phyloP scores from a whole-genome alignment of 805 yeast species.

The Metschnikowia peoriensis region DNA sequence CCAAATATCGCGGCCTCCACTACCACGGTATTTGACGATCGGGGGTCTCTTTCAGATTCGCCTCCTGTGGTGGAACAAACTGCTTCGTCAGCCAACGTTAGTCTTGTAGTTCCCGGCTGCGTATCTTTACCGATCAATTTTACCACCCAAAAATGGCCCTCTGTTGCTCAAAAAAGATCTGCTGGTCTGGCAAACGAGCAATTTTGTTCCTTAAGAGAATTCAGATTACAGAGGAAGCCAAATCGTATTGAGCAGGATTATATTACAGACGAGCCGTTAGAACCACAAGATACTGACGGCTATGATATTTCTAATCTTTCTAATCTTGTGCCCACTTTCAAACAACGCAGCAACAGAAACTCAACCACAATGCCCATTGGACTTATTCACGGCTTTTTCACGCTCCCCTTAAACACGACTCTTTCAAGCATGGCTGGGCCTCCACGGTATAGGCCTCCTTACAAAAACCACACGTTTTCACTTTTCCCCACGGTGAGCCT shows the following conservation, averaged over 20 bases:
- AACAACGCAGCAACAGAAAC: not conserved
- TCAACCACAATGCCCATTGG: conserved; percentile 1
- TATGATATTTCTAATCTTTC: no score
- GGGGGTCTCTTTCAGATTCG: not conserved
- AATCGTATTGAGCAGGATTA: not conserved
- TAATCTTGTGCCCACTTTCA: not conserved
- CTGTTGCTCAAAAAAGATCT: not conserved
- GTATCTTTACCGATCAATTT: not conserved
- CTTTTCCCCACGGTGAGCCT: conserved; percentile 5
- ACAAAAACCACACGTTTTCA: conserved; percentile 2
- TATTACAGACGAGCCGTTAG: conserved; percentile 2
- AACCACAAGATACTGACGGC: not conserved
- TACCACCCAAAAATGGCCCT: not conserved
- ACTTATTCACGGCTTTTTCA: conserved; percentile 5
- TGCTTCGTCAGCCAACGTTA: not conserved
- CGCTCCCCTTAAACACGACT: conserved; percentile 5
- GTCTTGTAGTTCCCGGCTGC: not conserved
- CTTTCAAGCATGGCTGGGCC: not conserved
- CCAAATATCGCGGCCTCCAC: not conserved
- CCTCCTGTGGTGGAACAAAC: not conserved
- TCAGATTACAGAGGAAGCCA: not conserved
- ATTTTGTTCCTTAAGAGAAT: not conserved
- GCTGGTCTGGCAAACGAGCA: not conserved
- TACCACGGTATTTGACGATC: not conserved
- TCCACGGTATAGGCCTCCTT: conserved; percentile 1